Evolutionary conservation across 2,329 filamentous ascomycete genomes (phyloP), one percentile per base, ranked within the genome.

Genomic region (Alternaria atra): DNA sequence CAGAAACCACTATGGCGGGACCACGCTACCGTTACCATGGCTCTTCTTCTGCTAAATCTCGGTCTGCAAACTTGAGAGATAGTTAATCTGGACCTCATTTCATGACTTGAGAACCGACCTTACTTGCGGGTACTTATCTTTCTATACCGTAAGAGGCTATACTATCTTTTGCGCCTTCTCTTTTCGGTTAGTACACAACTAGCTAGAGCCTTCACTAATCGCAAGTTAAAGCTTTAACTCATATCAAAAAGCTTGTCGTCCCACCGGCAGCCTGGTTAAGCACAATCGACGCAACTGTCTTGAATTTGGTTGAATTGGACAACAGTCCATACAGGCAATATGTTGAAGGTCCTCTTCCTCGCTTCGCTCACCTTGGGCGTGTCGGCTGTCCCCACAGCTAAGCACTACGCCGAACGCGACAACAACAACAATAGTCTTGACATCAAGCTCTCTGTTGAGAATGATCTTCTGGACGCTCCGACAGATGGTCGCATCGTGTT

Each of bases 401-500:
- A 40, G 27, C 23, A 32, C 10, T n/a, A 43, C 43, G 43, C 30
- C 29, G 39, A 50, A n/a, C 60, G 52, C 20, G 43, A 51, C 37
- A 27, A 61, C 12, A 13, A 40, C 27, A 27, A 52, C 23, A 43
- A 53, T 39, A 43, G 51, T 39, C 48, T 63, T 23, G 37, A 61
- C 3, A 57, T 79, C 30, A 62, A 70, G 29, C 47, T 79, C 15
- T 73, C 75, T 0, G 55, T 77, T 6, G 68, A 67, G 4, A 62
- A 69, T 8, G 73, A 71, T 4, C 62, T 79, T 5, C 52, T 79
- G 20, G 63, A 68, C 12, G 35, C 59, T 15, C 66, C 65, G 39
- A 74, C 67, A 2, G 69, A 76, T 67, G 76, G 77, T n/a, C 72
- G 72, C 15, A 61, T 78, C 30, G 61, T 71, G 13, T 50, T 79